A percentile compares a stretch with the other conserved stretches of the same genome.
Evolutionary conservation across 2,329 filamentous ascomycete genomes (phyloP).

Genomic region (Exophiala bonariae): DNA sequence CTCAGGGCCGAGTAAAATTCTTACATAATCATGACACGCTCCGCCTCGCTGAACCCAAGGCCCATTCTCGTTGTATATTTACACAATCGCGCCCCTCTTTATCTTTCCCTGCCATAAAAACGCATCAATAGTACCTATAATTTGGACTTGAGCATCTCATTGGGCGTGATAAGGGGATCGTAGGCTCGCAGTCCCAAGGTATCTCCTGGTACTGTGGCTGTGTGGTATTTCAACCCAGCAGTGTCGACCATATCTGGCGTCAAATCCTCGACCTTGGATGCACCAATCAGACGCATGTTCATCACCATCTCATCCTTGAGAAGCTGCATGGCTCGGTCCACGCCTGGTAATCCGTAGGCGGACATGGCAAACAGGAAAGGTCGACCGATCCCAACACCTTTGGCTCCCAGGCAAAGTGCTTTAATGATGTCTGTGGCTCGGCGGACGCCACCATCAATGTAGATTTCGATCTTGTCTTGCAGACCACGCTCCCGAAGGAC

Average conservation of each 20-base stretch:
- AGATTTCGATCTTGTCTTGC: constrained; percentile 79
- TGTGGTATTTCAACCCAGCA: constrained; percentile 65
- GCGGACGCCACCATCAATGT: constrained; percentile 85
- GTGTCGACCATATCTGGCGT: constrained; percentile 79
- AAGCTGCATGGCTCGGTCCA: constrained; percentile 88
- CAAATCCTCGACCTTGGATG: constrained; percentile 70
- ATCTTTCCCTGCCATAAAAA: too few species aligned
- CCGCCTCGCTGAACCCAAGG: too few species aligned
- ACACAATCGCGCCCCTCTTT: too few species aligned
- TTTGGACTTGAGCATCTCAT: constrained; percentile 48
- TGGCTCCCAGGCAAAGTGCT: constrained; percentile 87
- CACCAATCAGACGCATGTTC: constrained; percentile 95
- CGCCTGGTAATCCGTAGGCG: constrained; percentile 81
- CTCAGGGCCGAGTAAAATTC: too few species aligned
- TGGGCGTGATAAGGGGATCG: constrained; percentile 52
- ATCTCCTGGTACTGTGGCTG: constrained; percentile 60
- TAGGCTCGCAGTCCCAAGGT: constrained; percentile 60
- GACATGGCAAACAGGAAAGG: constrained; percentile 97
- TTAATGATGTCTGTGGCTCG: constrained; percentile 94
- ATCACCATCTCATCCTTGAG: constrained; percentile 97
- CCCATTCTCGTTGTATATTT: too few species aligned
- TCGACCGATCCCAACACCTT: constrained; percentile 87
- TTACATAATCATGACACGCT: too few species aligned
- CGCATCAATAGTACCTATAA: too few species aligned
- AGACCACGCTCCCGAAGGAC: constrained; percentile 72